phyloP scores from a whole-genome alignment of 129 eudicot genomes.

The Flaveria bidentis region DNA sequence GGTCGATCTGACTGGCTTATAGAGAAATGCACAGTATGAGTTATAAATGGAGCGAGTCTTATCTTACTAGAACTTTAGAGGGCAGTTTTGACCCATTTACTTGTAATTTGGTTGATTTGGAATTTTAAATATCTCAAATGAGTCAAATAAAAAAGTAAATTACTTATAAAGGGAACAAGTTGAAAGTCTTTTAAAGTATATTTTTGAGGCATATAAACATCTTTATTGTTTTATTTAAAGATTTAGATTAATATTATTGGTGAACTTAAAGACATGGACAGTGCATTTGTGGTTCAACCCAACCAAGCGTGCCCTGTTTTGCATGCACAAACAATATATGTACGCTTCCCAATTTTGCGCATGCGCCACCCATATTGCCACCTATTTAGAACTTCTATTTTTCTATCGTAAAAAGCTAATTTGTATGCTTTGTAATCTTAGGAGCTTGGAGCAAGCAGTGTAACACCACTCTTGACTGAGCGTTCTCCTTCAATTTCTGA shows the following conservation, averaged over 20 bases:
- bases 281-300: conserved; percentile 8
- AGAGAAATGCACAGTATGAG: conserved; percentile 91
- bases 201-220: background rate
- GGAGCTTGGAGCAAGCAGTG: conserved; percentile 95
- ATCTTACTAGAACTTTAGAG: conserved; percentile 1
- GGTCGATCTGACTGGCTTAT: conserved; percentile 98
- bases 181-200: background rate
- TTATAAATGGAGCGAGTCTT: background rate
- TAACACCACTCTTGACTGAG: conserved; percentile 85
- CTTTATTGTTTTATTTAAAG: background rate
- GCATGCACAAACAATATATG: background rate
- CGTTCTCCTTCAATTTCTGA: conserved; percentile 89
- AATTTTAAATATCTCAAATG: background rate
- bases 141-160: background rate
- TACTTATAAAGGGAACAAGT: background rate
- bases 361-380: conserved; percentile 12
- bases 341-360: background rate
- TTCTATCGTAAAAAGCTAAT: background rate
- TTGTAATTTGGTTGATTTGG: background rate
- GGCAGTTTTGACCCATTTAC: background rate
- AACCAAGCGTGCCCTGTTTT: background rate
- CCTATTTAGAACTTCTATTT: conserved; percentile 6
- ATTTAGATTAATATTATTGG: background rate
- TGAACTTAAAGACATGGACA: background rate
- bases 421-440: conserved; percentile 32